phyloP scores from a whole-genome alignment of 257 asterid genomes.

The Apocynum venetum region DNA sequence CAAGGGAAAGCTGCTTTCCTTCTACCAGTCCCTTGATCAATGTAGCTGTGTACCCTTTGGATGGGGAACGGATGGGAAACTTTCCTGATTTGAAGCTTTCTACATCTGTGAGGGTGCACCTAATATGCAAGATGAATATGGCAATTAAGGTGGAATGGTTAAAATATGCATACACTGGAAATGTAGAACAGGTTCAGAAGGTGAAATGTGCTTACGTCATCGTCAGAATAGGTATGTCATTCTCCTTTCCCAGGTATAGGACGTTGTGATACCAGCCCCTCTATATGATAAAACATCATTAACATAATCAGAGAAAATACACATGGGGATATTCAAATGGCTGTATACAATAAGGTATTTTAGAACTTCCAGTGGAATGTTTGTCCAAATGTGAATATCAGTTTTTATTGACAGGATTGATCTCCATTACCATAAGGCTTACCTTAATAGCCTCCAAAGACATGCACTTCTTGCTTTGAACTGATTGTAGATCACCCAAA shows the following conservation, averaged over 20 bases:
- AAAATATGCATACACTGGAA: background rate
- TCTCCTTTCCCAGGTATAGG: slow-evolving; percentile 71
- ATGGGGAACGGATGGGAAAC: slow-evolving; percentile 47
- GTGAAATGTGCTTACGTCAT: slow-evolving; percentile 63
- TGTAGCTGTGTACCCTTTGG: slow-evolving; percentile 55
- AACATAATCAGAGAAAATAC: background rate
- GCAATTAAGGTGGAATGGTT: background rate
- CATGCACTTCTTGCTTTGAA: slow-evolving; percentile 47
- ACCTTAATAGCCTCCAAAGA: slow-evolving; percentile 63
- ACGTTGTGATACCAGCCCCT: slow-evolving; percentile 85
- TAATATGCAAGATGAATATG: slow-evolving; percentile 26
- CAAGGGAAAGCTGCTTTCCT: slow-evolving; percentile 70
- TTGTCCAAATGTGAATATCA: background rate
- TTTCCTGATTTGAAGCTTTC: slow-evolving; percentile 57
- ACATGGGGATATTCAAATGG: background rate
- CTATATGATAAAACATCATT: slow-evolving; percentile 34
- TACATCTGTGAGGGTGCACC: slow-evolving; percentile 59
- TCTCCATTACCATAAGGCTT: slow-evolving; percentile 13
- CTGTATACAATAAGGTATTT: background rate
- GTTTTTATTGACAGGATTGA: background rate
- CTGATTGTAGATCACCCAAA: slow-evolving; percentile 42
- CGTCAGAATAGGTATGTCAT: slow-evolving; percentile 66
- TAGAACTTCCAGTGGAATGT: background rate
- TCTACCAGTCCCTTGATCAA: slow-evolving; percentile 76
- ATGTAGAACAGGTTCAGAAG: background rate